These are phyloP conservation scores for Cyberlindnera euphorbiiphila DNA, from an alignment of 805 yeast species.

Conservation along the genomic window DNA sequence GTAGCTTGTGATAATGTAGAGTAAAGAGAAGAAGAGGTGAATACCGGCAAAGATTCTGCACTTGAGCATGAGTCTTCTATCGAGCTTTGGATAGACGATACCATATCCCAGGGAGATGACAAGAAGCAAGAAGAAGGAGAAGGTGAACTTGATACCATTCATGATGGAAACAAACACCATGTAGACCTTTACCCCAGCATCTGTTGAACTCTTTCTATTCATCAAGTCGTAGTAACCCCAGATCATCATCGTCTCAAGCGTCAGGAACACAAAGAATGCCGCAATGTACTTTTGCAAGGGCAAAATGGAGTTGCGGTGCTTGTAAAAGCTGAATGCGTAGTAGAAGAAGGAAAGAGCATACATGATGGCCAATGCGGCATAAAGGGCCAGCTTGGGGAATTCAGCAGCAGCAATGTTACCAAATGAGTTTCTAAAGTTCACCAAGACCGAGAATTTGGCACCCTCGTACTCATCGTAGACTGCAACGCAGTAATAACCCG, in stretches of 20 bases:
- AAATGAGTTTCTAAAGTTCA: slow-evolving; percentile 85
- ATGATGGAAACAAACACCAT: slow-evolving; percentile 73
- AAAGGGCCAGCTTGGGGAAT: slow-evolving; percentile 85
- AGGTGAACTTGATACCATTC: slow-evolving; percentile 78
- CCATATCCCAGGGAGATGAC: slow-evolving; percentile 93
- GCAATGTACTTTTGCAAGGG: slow-evolving; percentile 89
- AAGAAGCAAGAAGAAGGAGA: slow-evolving; percentile 81
- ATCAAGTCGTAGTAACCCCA: slow-evolving; percentile 90
- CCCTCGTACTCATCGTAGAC: slow-evolving; percentile 46
- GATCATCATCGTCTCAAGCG: slow-evolving; percentile 77
- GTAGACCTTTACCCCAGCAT: slow-evolving; percentile 63
- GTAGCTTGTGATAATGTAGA: slow-evolving; percentile 53
- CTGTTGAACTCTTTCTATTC: slow-evolving; percentile 51
- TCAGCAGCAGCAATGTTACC: slow-evolving; percentile 89
- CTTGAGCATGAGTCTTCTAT: slow-evolving; percentile 67
- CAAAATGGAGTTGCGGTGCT: slow-evolving; percentile 79
- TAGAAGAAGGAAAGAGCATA: slow-evolving; percentile 80
- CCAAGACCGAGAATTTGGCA: slow-evolving; percentile 53
- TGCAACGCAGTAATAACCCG: slow-evolving; percentile 92
- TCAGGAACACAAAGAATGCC: slow-evolving; percentile 77
- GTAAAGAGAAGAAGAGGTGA: slow-evolving; percentile 52
- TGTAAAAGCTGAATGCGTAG: slow-evolving; percentile 81
- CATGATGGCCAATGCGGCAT: slow-evolving; percentile 78
- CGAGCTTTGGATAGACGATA: slow-evolving; percentile 82
- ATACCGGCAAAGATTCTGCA: slow-evolving; percentile 56